phyloP scores from a whole-genome alignment of 2,329 filamentous ascomycete genomes.

The Xylaria sp. region DNA sequence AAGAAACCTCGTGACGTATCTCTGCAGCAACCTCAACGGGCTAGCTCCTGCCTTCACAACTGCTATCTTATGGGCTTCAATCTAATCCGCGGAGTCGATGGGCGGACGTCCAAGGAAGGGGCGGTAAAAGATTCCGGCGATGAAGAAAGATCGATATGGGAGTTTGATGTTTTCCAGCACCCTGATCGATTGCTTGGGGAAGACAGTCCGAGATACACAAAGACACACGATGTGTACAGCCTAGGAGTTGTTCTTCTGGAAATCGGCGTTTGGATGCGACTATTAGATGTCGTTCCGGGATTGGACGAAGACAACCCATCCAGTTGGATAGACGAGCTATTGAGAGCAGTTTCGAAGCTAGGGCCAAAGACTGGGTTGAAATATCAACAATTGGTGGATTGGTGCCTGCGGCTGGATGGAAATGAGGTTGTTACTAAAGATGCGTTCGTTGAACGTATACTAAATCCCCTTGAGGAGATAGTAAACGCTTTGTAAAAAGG shows the following conservation, averaged over 20 bases:
- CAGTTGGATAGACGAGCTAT: neutral
- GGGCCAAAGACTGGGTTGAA: neutral
- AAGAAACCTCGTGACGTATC: too few species aligned
- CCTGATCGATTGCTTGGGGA: neutral
- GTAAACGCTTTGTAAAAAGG: neutral
- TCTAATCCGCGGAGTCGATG: neutral
- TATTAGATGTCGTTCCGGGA: neutral
- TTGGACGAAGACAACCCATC: neutral
- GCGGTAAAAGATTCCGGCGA: neutral
- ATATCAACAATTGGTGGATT: neutral
- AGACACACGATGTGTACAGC: neutral
- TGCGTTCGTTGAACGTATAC: neutral
- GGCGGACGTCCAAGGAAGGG: neutral
- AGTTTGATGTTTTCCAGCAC: conserved; percentile 3
- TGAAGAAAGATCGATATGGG: neutral
- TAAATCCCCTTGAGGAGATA: neutral
- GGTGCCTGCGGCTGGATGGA: neutral
- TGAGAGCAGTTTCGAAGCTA: neutral
- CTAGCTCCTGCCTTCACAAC: neutral
- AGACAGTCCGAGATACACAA: neutral
- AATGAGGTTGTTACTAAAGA: neutral
- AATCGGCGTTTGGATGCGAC: neutral
- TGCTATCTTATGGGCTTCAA: neutral
- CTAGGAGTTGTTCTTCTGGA: neutral
- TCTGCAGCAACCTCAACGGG: neutral